Evolutionary conservation across 495 filamentous ascomycete species (phyloP), one percentile per base, ranked within the genome.

Genomic region (Immersiella caudata): DNA sequence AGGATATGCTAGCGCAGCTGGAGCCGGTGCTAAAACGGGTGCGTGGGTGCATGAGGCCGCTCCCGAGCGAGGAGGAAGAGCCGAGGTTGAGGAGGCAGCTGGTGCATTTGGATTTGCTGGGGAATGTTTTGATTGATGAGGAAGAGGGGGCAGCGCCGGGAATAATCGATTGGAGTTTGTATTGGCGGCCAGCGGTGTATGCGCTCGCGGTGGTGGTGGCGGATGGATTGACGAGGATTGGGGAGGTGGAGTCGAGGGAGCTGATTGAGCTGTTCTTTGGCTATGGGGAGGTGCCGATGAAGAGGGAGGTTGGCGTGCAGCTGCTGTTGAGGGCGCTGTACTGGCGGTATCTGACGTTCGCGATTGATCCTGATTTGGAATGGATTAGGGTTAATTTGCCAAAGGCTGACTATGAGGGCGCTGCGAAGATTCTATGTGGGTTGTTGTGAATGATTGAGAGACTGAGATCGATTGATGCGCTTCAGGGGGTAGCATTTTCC

Each of bases 331-430:
- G 60, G 60, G 60, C 60, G 7, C 29, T 62, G 33, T 27, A 62
- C 33, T 62, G 60, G 60, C 60, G 60, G n/a, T 49, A 49, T 62
- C 16, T 62, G 35, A 46, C 33, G 6, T 62, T 62, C 33, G 60
- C 60, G 14, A 62, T 62, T 21, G 60, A 62, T 27, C 33, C 60
- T 5, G 60, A 51, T 33, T 6, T 40, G 40, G 35, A 40, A 8
- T 62, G 60, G 40, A 33, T 62, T 6, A 46, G 18, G 60, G 21
- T 25, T 2, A 49, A 49, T 49, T 21, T 62, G 35, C 60, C 60
- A 8, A 2, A 62, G 21, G 33, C 60, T 49, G 40, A 62, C 20
- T 62, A 62, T 50, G 33, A 26, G 33, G 60, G 60, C 7, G 60
- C 60, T 14, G 36, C 40, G 5, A 27, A 62, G 1, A 49, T 50